Conservation (phyloP, 352 stramenopile genomes). For the Phytophthora aleatoria region DNA sequence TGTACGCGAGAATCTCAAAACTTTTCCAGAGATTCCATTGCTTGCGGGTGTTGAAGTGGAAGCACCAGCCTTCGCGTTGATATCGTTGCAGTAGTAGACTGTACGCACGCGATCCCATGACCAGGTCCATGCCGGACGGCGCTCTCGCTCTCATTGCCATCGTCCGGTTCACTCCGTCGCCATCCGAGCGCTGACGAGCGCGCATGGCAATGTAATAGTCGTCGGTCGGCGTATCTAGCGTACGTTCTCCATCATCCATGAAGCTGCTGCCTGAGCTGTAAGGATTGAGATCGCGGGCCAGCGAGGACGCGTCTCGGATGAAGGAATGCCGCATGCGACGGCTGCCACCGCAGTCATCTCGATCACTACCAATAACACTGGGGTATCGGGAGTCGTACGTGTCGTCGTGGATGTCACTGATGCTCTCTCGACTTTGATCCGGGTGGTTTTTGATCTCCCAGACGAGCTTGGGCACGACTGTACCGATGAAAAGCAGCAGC, state of each 20-base stretch:
- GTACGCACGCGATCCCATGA: conserved; percentile 74
- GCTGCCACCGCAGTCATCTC: conserved; percentile 26
- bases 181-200: conserved; percentile 17
- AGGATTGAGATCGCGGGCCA: conserved; percentile 24
- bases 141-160: conserved; percentile 43
- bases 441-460: conserved; percentile 57
- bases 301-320: conserved; percentile 27
- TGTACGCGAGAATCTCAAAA: conserved; percentile 89
- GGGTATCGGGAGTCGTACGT: conserved; percentile 27
- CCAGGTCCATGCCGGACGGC: conserved; percentile 79
- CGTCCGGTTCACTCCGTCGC: conserved; percentile 16
- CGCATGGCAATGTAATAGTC: conserved; percentile 31
- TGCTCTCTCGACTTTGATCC: conserved; percentile 29
- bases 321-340: conserved; percentile 39
- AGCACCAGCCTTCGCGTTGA: conserved; percentile 79
- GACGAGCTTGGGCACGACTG: conserved; percentile 79
- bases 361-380: conserved; percentile 27
- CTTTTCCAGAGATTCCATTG: conserved; percentile 89
- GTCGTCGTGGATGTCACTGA: conserved; percentile 36
- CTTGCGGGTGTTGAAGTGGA: conserved; percentile 79
- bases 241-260: conserved; percentile 24
- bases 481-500: conserved; percentile 82
- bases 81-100: conserved; percentile 76
- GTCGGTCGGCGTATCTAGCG: conserved; percentile 28
- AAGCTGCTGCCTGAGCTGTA: conserved; percentile 24